Evolutionary conservation across 179 eudicot genomes (phyloP), one percentile per base, ranked within the genome.

Genomic region (Camellia oleifera): DNA sequence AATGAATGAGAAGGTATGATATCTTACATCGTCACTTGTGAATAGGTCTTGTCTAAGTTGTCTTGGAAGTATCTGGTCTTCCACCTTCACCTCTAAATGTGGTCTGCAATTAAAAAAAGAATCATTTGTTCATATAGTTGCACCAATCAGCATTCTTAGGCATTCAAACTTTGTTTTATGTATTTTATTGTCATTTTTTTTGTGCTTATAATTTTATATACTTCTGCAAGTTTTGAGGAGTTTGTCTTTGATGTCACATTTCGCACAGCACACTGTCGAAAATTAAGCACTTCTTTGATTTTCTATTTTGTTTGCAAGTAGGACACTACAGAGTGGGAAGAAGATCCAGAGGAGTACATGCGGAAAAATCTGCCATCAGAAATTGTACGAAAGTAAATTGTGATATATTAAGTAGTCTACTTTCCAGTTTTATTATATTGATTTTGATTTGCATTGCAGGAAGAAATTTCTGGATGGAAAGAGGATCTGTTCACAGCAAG

Each of bases 301-400:
- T 54, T 77, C 60, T 65, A 12, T 26, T 23, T 44, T 76, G 75
- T 79, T 77, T 82, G 77, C 65, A 66, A 50, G 83, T 81, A 92
- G 97, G 97, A 93, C 82, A 82, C 75, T 48, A 66, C 81, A 85
- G 97, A 93, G 79, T 93, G 97, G 97, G 97, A 91, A 83, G 95
- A 91, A 84, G 97, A 93, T 83, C 82, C 95, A 65, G 93, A 93
- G 75, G 97, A 93, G 78, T 93, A 88, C 84, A 82, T 93, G 40
- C 84, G 97, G 87, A 93, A 91, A 83, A 91, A 90, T 83, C 87
- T 91, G 80, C 97, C 97, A 69, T 88, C 92, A 78, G 97, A 93
- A 74, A 81, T 91, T 81, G 97, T 91, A 89, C 77, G 84, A 44
- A 6, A 53, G 14, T 50, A 13, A 20, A 52, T 75, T 48, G 44